phyloP scores from a whole-genome alignment of 228 moss, liverwort and hornwort genomes.

The Sphagnum fallax region DNA sequence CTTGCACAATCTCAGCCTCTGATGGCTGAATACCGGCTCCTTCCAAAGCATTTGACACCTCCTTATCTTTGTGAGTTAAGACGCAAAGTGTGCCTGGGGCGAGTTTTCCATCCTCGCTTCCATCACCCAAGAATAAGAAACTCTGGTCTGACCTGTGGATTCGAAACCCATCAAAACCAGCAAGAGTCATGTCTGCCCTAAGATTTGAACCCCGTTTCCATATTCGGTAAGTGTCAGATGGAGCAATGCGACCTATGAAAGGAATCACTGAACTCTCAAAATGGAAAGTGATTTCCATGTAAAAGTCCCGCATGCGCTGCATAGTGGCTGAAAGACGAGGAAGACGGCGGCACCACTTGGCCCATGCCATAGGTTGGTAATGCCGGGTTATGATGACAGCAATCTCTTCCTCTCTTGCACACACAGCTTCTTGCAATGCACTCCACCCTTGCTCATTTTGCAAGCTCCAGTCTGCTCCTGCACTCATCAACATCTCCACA shows the following conservation, averaged over 20 bases:
- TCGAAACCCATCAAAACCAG: constrained; percentile 95
- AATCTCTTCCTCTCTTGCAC: constrained; percentile 88
- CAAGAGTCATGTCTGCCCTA: constrained; percentile 98
- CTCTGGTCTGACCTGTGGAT: constrained; percentile 99
- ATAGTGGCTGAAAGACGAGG: constrained; percentile 92
- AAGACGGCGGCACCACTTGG: constrained; percentile 96
- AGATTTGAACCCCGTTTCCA: constrained; percentile 98
- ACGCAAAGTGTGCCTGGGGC: constrained; percentile 80
- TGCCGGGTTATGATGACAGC: constrained; percentile 90
- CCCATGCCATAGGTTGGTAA: constrained; percentile 99
- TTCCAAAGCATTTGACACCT: constrained; percentile 91
- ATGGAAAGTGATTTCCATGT: constrained; percentile 99
- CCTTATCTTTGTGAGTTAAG: constrained; percentile 96
- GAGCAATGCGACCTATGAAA: constrained; percentile 97
- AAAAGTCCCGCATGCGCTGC: constrained; percentile 98
- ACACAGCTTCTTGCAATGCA: constrained; percentile 95
- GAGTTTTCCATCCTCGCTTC: constrained; percentile 93
- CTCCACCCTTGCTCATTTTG: constrained; percentile 99
- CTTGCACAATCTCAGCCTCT: constrained; percentile 87
- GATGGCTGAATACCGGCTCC: constrained; percentile 96
- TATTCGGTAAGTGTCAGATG: constrained; percentile 94
- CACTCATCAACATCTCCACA: constrained; percentile 93
- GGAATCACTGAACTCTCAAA: constrained; percentile 99
- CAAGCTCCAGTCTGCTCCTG: constrained; percentile 95
- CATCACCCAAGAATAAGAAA: constrained; percentile 93